Percentiles rank a stretch among this genome's conserved stretches.
phyloP scores from a whole-genome alignment of 2,329 filamentous ascomycete genomes.

The Pyrenochaeta sp. region DNA sequence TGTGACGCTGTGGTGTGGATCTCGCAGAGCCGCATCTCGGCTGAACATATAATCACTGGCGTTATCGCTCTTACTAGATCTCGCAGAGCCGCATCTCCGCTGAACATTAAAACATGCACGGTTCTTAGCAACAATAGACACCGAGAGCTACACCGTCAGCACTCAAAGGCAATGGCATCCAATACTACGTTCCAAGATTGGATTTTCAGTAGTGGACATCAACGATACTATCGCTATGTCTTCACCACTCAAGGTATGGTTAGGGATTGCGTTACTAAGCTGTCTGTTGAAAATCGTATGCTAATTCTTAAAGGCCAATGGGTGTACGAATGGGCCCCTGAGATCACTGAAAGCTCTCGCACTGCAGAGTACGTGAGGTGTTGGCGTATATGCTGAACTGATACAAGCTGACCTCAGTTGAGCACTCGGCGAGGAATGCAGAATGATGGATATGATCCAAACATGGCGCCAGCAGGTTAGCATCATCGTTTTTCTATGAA shows the following conservation, averaged over 20 bases:
- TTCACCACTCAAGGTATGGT: too few relatives aligned
- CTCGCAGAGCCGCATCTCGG: too few relatives aligned
- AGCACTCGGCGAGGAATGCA: not conserved
- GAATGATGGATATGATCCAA: constrained; percentile 7
- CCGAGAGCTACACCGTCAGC: not conserved
- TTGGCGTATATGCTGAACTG: not conserved
- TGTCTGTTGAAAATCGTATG: too few relatives aligned
- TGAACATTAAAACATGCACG: not conserved
- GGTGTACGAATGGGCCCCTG: too few relatives aligned
- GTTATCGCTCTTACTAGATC: not conserved
- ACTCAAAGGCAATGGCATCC: not conserved
- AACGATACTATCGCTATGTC: not conserved
- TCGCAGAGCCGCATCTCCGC: not conserved
- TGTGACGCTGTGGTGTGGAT: not conserved
- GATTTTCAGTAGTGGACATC: not conserved
- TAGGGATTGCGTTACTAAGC: too few relatives aligned
- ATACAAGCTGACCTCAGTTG: not conserved
- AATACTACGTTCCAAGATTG: not conserved
- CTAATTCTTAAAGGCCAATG: too few relatives aligned
- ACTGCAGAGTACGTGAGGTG: too few relatives aligned
- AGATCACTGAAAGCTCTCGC: too few relatives aligned
- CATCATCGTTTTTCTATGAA: constrained; percentile 3
- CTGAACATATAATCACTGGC: too few relatives aligned
- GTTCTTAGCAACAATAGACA: not conserved
- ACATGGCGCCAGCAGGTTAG: constrained; percentile 13